Evolutionary conservation across 2,329 filamentous ascomycete species (phyloP), one percentile per base, ranked within the genome.

Genomic region (Diplodia scrobiculata): DNA sequence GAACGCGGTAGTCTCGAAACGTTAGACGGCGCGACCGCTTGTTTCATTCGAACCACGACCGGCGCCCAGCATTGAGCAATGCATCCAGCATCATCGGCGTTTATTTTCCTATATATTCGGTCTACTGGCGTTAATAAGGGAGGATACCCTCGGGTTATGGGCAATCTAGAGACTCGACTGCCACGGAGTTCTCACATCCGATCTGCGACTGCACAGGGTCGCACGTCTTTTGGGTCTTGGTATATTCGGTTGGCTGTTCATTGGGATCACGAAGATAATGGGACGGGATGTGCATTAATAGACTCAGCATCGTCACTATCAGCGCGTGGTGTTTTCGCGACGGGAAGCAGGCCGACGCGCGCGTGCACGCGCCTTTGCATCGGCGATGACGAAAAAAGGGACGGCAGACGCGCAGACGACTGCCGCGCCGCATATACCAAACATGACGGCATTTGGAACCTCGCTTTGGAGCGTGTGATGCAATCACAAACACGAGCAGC

Each of bases 1-100:
- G 64, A 38, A 65, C 66, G 54, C 63, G 65, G 67, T 67, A 67
- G 47, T 27, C 68, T 71, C 68, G 68, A 69, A 71, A 73, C 74
- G 70, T 71, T 71, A 51, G 64, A 70, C 63, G 72, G 50, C 75
- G 36, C 64, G n/a, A 52, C 53, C 47, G 58, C 58, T 62, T 21
- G 47, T 32, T 50, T 25, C 47, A 29, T 53, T 21, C n/a, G 34
- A 34, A 17, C 36, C 45, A 25, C 6, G 9, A 7, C 32, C 13
- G 14, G 48, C 38, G 17, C 21, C 41, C 48, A 53, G 41, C 17
- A 45, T 45, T 45, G 41, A 19, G 41, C 41, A 45, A 45, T 34
- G 45, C 64, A 58, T 51, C 59, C 19, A 21, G 64, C 64, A 59
- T 51, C 32, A 38, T 51, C 32, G 64, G 64, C 36, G 63, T 65